Evolutionary conservation across 1,139 yeast species (phyloP).

Genomic region (Candida dubliniensis): DNA sequence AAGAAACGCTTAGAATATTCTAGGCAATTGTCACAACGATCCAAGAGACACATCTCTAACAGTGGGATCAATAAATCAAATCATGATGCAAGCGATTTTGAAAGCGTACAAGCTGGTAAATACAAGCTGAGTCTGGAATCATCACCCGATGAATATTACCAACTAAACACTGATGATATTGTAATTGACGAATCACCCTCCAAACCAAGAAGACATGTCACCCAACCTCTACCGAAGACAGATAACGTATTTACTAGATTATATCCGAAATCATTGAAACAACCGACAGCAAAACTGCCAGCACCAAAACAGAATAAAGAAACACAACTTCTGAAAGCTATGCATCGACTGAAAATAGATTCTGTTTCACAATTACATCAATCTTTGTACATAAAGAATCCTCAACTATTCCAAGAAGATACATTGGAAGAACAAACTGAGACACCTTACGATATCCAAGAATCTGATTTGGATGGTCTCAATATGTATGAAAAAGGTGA

Average conservation of each 20-base stretch:
- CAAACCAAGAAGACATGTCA: constrained; percentile 10
- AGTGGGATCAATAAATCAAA: background rate
- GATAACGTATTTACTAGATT: constrained; percentile 14
- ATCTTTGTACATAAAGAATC: constrained; percentile 23
- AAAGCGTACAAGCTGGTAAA: background rate
- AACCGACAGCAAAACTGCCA: constrained; percentile 3
- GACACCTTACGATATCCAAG: constrained; percentile 8
- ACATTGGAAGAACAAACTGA: no score
- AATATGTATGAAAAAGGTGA: constrained; percentile 58
- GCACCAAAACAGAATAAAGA: constrained; percentile 2
- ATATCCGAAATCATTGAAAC: constrained; percentile 7
- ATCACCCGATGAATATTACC: constrained; percentile 8
- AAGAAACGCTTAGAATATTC: constrained; percentile 20
- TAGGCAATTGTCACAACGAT: constrained; percentile 20
- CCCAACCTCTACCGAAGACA: constrained; percentile 9
- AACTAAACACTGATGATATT: background rate
- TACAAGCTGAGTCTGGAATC: background rate
- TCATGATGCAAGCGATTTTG: background rate
- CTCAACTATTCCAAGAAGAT: constrained; percentile 17
- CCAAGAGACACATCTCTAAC: constrained; percentile 17
- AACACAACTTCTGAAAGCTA: constrained; percentile 1
- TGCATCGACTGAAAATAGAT: constrained; percentile 15
- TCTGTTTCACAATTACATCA: constrained; percentile 21
- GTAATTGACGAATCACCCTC: constrained; percentile 9
- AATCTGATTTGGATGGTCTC: constrained; percentile 19